Evolutionary conservation across 2,329 filamentous ascomycete genomes (phyloP).

Genomic region (Cucurbitaria berberidis): DNA sequence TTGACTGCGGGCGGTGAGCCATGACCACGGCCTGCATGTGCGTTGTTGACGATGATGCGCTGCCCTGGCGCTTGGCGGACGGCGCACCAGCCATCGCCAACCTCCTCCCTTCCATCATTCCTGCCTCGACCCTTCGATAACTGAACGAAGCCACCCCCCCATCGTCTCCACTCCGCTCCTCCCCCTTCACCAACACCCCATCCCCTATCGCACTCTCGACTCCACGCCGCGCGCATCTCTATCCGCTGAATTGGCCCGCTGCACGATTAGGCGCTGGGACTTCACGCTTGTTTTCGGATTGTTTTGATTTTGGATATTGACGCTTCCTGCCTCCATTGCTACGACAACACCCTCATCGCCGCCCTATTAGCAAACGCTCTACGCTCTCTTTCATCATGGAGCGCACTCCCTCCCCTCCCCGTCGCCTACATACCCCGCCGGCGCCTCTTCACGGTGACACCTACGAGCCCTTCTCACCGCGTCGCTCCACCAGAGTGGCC

Average conservation of each 20-base stretch:
- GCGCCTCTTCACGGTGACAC: slow-evolving; percentile 73
- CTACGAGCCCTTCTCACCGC: slow-evolving; percentile 75
- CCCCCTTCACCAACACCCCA: slow-evolving; percentile 19
- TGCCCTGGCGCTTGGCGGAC: slow-evolving; percentile 7
- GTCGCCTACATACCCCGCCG: slow-evolving; percentile 67
- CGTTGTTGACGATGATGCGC: slow-evolving; percentile 18
- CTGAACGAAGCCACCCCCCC: slow-evolving; percentile 17
- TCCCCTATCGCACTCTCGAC: slow-evolving; percentile 12
- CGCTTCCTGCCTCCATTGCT: slow-evolving; percentile 20
- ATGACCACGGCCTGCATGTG: slow-evolving; percentile 4
- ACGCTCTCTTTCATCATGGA: slow-evolving; percentile 36
- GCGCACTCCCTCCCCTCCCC: slow-evolving; percentile 67
- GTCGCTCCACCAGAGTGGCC: slow-evolving; percentile 68
- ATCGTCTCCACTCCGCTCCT: slow-evolving; percentile 21
- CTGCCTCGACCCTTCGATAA: slow-evolving; percentile 20
- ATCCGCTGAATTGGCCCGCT: slow-evolving; percentile 7
- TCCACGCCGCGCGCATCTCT: slow-evolving; percentile 12
- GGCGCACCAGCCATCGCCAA: slow-evolving; percentile 34
- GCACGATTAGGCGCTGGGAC: slow-evolving; percentile 7
- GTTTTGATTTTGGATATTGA: slow-evolving; percentile 33
- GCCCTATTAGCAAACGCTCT: slow-evolving; percentile 7
- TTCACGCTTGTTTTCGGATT: slow-evolving; percentile 22
- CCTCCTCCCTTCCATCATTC: slow-evolving; percentile 25
- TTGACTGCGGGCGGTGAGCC: slow-evolving; percentile 21
- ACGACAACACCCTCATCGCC: slow-evolving; percentile 17